Percentiles rank a stretch among this genome's conserved stretches.
Evolutionary conservation across 129 eudicot species (phyloP).

Genomic region (Tanacetum coccineum): DNA sequence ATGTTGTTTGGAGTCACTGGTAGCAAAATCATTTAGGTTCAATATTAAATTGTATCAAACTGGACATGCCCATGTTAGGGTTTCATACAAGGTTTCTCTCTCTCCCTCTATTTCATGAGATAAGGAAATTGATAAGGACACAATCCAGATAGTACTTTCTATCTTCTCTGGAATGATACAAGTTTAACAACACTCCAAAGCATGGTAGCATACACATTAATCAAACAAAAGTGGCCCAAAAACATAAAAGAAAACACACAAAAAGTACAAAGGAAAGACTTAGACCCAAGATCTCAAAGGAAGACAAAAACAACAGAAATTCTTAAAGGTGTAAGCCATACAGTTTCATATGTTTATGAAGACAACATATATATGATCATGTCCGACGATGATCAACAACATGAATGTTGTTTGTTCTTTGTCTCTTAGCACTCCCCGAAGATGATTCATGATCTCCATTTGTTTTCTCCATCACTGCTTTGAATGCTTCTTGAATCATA

Average conservation of each 20-base stretch:
- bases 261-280: conserved; percentile 17
- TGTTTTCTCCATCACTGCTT: conserved; percentile 81
- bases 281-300: conserved; percentile 19
- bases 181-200: conserved; percentile 20
- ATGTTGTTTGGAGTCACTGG: no score
- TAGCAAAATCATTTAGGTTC: no score
- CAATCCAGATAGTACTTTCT: conserved; percentile 13
- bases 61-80: not conserved
- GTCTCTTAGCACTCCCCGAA: conserved; percentile 76
- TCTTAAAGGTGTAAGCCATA: conserved; percentile 20
- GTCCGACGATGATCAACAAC: no score
- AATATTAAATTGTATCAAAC: not conserved
- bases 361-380: conserved; percentile 10
- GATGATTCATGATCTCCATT: conserved; percentile 61
- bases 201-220: conserved; percentile 14
- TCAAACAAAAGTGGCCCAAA: conserved; percentile 12
- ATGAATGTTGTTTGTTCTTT: conserved; percentile 53
- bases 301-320: conserved; percentile 17
- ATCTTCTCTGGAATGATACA: conserved; percentile 19
- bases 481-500: conserved; percentile 86
- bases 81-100: not conserved
- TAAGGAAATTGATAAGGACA: conserved; percentile 13
- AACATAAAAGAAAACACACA: conserved; percentile 6
- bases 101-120: conserved; percentile 4
- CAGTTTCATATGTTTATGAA: conserved; percentile 8